Base-by-base conservation (phyloP, 2,329 filamentous ascomycete species). In the Aspergillus fructus region DNA sequence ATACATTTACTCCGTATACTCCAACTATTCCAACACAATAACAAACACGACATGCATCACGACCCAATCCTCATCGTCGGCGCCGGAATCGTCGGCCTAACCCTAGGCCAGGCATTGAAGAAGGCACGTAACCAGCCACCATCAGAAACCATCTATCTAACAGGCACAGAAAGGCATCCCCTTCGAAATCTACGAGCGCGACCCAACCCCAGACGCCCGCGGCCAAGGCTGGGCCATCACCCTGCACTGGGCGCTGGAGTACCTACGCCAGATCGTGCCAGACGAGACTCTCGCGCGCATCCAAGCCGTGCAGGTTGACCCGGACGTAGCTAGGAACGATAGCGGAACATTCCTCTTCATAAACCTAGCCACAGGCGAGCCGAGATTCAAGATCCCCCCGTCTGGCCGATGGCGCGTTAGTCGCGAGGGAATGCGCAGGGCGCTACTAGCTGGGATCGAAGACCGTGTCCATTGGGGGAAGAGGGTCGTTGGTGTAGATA, bases 151-250 rank as follows among this genome's bases (percentile, higher is more conserved):
- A 21, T 21, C 9, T 2, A 30, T 30, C 27, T 30, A 30, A 30
- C 27, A 30, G 1, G 9, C 15, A 11, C 52, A 70, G 54, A 66
- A 62, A 52, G 62, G 62, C n/a, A 71, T 72, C 24, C 66, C 70
- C 30, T 72, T 69, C 37, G 53, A 64, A 37, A 67, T 72, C 13
- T 71, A 63, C 55, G 70, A 72, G 24, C 66, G 68, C 21, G 70
- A 72, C 57, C 56, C 59, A 15, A 64, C 55, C 15, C 63, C 65
- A 5, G 51, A 62, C 41, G 55, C 61, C 5, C 64, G 68, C 11
- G 64, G 61, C 7, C 68, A 70, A 40, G 68, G 68, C 12, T 69
- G 66, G 66, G 66, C 66, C 13, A 65, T 68, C 21, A 67, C 66
- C 2, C 51, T 68, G 1, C 66, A 68, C 50, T 68, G 66, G 66